Evolutionary conservation across 495 filamentous ascomycete species (phyloP).

Genomic region (Penicillium alfredii): DNA sequence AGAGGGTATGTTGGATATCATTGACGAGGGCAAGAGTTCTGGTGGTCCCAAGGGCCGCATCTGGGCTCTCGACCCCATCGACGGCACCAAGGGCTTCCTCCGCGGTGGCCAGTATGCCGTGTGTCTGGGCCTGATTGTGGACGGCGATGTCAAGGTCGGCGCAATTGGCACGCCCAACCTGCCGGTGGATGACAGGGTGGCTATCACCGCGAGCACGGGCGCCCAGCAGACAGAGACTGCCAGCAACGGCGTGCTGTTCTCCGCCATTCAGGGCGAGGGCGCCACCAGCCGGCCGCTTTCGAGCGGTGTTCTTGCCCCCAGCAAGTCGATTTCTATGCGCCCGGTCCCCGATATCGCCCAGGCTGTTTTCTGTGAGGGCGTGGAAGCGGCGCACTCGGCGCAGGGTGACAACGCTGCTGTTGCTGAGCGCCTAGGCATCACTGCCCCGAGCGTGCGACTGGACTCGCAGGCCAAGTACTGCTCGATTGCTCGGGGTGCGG

Average conservation of each 20-base stretch:
- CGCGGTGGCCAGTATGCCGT: slow-evolving; percentile 98
- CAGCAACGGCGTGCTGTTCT: slow-evolving; percentile 76
- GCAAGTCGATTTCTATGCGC: slow-evolving; percentile 70
- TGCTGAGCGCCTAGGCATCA: slow-evolving; percentile 78
- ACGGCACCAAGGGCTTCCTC: slow-evolving; percentile 95
- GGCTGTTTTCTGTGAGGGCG: slow-evolving; percentile 91
- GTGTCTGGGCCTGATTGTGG: slow-evolving; percentile 82
- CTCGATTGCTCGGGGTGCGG: slow-evolving; percentile 89
- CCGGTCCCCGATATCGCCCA: slow-evolving; percentile 62
- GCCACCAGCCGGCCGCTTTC: slow-evolving; percentile 68
- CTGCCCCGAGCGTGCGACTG: slow-evolving; percentile 77
- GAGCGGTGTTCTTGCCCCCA: slow-evolving; percentile 50
- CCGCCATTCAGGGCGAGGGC: slow-evolving; percentile 69
- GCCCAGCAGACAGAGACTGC: slow-evolving; percentile 59
- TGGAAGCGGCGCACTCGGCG: slow-evolving; percentile 83
- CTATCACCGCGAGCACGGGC: slow-evolving; percentile 60
- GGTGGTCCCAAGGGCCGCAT: slow-evolving; percentile 79
- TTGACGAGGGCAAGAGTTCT: slow-evolving; percentile 74
- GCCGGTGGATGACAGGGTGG: slow-evolving; percentile 69
- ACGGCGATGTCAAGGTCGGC: slow-evolving; percentile 91
- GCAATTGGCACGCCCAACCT: slow-evolving; percentile 94
- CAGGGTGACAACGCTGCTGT: slow-evolving; percentile 84
- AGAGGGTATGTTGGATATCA: slow-evolving; percentile 75
- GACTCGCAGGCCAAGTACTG: slow-evolving; percentile 98
- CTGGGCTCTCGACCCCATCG: slow-evolving; percentile 96